These are phyloP conservation scores for Boletus rubescentipes DNA, from an alignment of 768 basidiomycete species.

Conservation along the genomic window DNA sequence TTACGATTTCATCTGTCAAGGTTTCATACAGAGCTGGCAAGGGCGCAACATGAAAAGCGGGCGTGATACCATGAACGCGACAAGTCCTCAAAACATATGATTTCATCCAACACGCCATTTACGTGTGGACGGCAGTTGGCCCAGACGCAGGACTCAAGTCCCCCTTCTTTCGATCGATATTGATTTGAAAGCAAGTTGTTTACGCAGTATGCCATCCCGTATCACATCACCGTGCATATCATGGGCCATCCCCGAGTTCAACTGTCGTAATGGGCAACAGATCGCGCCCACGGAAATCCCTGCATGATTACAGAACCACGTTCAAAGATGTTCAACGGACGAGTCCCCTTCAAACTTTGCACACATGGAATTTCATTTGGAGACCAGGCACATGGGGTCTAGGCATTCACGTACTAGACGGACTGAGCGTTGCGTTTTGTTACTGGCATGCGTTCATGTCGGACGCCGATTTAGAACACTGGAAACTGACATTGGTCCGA, in stretches of 20 bases:
- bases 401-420: not conserved
- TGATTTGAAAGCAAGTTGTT: not conserved
- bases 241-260: no score
- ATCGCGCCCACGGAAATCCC: conserved; percentile 7
- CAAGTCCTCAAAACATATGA: not conserved
- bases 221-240: not conserved
- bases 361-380: not conserved
- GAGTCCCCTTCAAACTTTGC: no score
- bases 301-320: not conserved
- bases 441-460: not conserved
- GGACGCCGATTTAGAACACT: not conserved
- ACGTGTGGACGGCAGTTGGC: conserved; percentile 12
- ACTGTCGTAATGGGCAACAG: conserved; percentile 6
- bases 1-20: not conserved
- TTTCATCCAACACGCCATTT: conserved; percentile 13
- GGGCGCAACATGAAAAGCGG: not conserved
- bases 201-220: not conserved
- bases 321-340: not conserved
- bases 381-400: not conserved
- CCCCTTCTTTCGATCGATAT: not conserved
- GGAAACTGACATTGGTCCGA: no score
- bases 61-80: not conserved
- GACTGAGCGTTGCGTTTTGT: not conserved
- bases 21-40: not conserved
- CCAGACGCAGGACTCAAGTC: not conserved